A percentile compares a stretch with the other conserved stretches of the same genome.
phyloP scores from a whole-genome alignment of 2,329 filamentous ascomycete genomes.

The Beauveria asiatica region DNA sequence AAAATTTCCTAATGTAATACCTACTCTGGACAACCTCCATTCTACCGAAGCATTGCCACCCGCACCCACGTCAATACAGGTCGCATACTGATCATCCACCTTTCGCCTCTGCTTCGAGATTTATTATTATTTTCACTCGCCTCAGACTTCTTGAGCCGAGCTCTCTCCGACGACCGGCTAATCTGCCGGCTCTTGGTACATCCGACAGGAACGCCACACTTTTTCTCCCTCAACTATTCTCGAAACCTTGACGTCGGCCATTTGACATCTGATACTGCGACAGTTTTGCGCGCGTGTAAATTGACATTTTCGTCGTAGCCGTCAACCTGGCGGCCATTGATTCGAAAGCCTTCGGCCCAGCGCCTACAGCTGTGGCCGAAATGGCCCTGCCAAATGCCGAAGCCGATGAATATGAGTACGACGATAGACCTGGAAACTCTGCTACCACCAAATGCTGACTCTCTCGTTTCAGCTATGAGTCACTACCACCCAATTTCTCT shows the following conservation, averaged over 20 bases:
- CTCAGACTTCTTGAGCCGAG: not conserved
- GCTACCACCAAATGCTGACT: not conserved
- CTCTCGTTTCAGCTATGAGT: conserved; percentile 63
- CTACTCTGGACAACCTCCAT: conserved; percentile 17
- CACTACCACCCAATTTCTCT: conserved; percentile 88
- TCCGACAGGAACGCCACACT: conserved; percentile 6
- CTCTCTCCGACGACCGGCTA: not conserved
- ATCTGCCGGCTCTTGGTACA: not conserved
- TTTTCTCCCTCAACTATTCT: not conserved
- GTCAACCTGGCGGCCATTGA: conserved; percentile 56
- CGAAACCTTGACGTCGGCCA: not conserved
- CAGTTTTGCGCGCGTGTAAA: not conserved
- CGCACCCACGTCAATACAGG: not conserved
- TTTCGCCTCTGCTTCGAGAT: not conserved
- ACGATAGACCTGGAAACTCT: conserved; percentile 14
- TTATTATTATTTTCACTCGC: not conserved
- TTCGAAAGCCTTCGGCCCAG: conserved; percentile 52
- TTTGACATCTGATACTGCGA: not conserved
- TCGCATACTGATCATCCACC: not conserved
- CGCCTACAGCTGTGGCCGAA: conserved; percentile 57
- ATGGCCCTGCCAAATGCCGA: conserved; percentile 62
- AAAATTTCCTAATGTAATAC: conserved; percentile 21
- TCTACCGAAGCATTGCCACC: conserved; percentile 4
- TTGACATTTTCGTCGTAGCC: conserved; percentile 20
- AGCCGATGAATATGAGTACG: conserved; percentile 60